Percentiles rank a stretch among this genome's conserved stretches.
Evolutionary conservation across 2,329 filamentous ascomycete species (phyloP).

Genomic region (Chaetoscypha palmicola): DNA sequence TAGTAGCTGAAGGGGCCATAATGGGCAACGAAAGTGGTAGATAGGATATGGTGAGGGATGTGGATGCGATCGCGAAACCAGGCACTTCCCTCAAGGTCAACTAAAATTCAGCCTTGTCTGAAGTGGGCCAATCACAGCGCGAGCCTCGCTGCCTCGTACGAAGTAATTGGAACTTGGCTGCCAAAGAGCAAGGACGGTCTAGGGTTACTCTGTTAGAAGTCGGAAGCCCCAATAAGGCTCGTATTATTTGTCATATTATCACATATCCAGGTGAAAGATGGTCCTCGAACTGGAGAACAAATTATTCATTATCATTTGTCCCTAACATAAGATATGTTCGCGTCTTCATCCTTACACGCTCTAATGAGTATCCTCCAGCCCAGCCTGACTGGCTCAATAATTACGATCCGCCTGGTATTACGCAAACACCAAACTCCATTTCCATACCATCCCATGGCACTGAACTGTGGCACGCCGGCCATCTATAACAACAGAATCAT

Average conservation of each 20-base stretch:
- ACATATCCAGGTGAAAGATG: background rate
- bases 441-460: conserved; percentile 6
- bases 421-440: conserved; percentile 12
- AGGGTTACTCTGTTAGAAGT: too few species aligned
- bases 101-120: conserved; percentile 9
- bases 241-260: too few species aligned
- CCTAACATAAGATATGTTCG: conserved; percentile 11
- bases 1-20: conserved; percentile 33
- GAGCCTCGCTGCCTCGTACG: conserved; percentile 8
- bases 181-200: too few species aligned
- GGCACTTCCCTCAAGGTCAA: too few species aligned
- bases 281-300: background rate
- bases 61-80: too few species aligned
- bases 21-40: conserved; percentile 6
- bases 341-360: too few species aligned
- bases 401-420: conserved; percentile 17
- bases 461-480: conserved; percentile 10
- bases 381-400: conserved; percentile 9
- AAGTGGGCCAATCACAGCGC: conserved; percentile 5
- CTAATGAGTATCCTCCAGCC: conserved; percentile 1
- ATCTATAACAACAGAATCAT: conserved; percentile 4
- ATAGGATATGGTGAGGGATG: background rate
- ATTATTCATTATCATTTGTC: conserved; percentile 9
- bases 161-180: too few species aligned
- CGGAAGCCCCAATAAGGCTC: too few species aligned